A percentile compares a stretch with the other conserved stretches of the same genome.
Evolutionary conservation across 306 rosid genomes (phyloP).

Genomic region (Medicago ruthenica): DNA sequence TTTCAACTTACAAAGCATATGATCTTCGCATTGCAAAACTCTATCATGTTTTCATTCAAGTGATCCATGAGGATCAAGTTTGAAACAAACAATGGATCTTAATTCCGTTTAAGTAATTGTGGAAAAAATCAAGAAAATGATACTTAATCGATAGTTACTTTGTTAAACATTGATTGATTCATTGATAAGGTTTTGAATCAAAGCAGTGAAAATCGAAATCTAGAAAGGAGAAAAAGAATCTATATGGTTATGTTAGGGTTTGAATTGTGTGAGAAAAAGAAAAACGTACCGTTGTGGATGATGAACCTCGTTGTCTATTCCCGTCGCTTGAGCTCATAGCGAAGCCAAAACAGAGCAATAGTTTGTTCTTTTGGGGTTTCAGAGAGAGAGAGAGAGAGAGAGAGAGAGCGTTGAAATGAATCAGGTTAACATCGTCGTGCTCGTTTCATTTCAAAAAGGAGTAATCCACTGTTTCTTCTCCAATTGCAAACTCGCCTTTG

Average conservation of each 20-base stretch:
- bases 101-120: not conserved
- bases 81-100: conserved; percentile 35
- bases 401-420: conserved; percentile 39
- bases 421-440: conserved; percentile 40
- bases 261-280: conserved; percentile 15
- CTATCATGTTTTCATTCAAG: not conserved
- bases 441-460: conserved; percentile 25
- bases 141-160: conserved; percentile 5
- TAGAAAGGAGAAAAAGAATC: conserved; percentile 4
- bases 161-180: conserved; percentile 1
- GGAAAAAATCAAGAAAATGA: conserved; percentile 17
- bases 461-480: not conserved
- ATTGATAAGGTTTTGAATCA: conserved; percentile 35
- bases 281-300: conserved; percentile 48
- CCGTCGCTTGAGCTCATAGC: conserved; percentile 51
- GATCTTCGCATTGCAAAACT: conserved; percentile 29
- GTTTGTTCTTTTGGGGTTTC: conserved; percentile 1
- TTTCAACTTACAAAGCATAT: not conserved
- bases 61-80: conserved; percentile 42
- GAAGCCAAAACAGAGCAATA: conserved; percentile 40
- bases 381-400: not conserved
- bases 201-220: conserved; percentile 38
- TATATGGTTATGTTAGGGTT: conserved; percentile 31
- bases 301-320: conserved; percentile 42
- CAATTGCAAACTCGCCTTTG: conserved; percentile 9